Evolutionary conservation across 2,329 filamentous ascomycete genomes (phyloP).

Genomic region (Tetracladium maxilliforme): DNA sequence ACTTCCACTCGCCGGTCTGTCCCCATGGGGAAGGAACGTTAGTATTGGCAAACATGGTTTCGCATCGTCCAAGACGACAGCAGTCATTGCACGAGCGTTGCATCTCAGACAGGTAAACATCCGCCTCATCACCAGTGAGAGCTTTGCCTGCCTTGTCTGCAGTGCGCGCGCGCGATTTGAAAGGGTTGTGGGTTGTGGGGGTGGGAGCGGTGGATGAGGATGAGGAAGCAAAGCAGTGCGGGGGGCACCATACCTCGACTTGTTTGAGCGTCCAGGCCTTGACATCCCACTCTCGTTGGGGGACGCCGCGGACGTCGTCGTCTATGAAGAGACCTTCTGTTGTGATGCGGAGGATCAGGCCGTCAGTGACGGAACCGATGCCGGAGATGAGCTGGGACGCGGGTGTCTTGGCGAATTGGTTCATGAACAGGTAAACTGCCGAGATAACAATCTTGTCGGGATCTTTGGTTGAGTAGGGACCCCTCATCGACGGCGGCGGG

Average conservation of each 20-base stretch:
- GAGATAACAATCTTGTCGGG: slow-evolving; percentile 93
- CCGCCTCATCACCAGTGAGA: slow-evolving; percentile 47
- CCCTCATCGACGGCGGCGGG: slow-evolving; percentile 64
- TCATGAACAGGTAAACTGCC: slow-evolving; percentile 86
- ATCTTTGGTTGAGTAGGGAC: slow-evolving; percentile 74
- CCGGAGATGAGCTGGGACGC: slow-evolving; percentile 80
- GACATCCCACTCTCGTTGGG: slow-evolving; percentile 96
- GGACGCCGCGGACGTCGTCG: slow-evolving; percentile 78
- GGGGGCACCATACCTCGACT: slow-evolving; percentile 76
- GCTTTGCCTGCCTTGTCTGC: slow-evolving; percentile 19
- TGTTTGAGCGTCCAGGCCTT: slow-evolving; percentile 95
- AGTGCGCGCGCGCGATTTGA: slow-evolving; percentile 28
- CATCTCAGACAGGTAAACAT: slow-evolving; percentile 47
- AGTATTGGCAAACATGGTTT: slow-evolving; percentile 7
- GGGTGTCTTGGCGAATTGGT: slow-evolving; percentile 75
- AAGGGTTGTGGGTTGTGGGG: slow-evolving; percentile 20
- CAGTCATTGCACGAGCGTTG: slow-evolving; percentile 49
- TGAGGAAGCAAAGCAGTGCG: too few relatives aligned
- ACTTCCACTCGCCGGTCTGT: slow-evolving; percentile 38
- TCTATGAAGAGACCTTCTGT: slow-evolving; percentile 95
- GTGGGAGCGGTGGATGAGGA: slow-evolving; percentile 25
- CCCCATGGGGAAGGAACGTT: slow-evolving; percentile 19
- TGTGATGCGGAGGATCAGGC: slow-evolving; percentile 79
- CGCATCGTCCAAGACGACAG: slow-evolving; percentile 37
- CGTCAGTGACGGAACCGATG: slow-evolving; percentile 77